Conservation (phyloP, 2,329 filamentous ascomycete genomes). For the Xylaria multiplex region DNA sequence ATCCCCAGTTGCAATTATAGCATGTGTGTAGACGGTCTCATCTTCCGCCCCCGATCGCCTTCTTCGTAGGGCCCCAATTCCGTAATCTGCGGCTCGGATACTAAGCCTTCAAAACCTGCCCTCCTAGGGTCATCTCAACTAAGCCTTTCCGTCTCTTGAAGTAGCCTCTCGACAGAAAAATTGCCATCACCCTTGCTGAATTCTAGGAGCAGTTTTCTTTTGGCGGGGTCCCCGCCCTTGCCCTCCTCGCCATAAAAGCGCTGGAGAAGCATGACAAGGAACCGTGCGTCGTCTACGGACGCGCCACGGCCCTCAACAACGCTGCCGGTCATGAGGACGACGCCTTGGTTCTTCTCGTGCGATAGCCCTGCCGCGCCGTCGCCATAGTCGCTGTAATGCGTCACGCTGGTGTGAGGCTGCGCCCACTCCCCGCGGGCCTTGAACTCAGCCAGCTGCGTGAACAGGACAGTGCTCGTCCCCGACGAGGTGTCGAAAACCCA, state of each 20-base stretch:
- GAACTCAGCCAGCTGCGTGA: conserved; percentile 93
- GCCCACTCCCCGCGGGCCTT: conserved; percentile 91
- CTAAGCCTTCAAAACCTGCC: not conserved
- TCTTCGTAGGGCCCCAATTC: not conserved
- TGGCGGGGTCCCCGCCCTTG: conserved; percentile 68
- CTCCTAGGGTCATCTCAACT: conserved; percentile 49
- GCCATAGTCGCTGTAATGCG: conserved; percentile 79
- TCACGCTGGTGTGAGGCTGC: conserved; percentile 91
- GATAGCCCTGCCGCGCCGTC: conserved; percentile 52
- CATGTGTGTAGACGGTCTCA: not conserved
- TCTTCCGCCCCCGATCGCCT: not conserved
- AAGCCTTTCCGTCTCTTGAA: conserved; percentile 90
- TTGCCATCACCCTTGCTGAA: conserved; percentile 81
- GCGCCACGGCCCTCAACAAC: conserved; percentile 82
- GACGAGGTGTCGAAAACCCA: conserved; percentile 84
- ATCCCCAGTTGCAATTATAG: not conserved
- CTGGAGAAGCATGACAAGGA: conserved; percentile 91
- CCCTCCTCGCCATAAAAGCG: conserved; percentile 79
- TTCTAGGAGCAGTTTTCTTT: conserved; percentile 78
- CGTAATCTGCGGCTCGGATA: not conserved
- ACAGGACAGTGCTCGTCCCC: conserved; percentile 79
- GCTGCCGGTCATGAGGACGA: conserved; percentile 87
- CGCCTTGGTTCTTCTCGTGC: conserved; percentile 69
- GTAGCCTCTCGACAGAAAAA: conserved; percentile 84
- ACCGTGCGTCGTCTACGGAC: conserved; percentile 82